Percentiles rank a stretch among this genome's conserved stretches.
phyloP scores from a whole-genome alignment of 805 yeast genomes.

The Candida ortonii region DNA sequence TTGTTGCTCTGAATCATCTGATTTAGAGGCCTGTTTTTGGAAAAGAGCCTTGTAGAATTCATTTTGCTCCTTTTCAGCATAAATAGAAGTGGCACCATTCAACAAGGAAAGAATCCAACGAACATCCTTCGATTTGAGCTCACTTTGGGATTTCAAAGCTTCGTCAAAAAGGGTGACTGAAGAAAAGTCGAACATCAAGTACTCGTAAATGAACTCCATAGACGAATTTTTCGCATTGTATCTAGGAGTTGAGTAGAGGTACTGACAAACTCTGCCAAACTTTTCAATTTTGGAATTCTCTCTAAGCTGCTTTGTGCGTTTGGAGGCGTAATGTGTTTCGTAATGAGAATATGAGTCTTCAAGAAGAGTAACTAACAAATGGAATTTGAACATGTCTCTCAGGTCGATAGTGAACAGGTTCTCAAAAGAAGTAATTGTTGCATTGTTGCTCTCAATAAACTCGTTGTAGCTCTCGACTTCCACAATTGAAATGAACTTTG shows the following conservation, averaged over 20 bases:
- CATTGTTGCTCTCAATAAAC: conserved; percentile 34
- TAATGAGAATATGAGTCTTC: conserved; percentile 31
- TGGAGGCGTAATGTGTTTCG: conserved; percentile 14
- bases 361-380: conserved; percentile 28
- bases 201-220: conserved; percentile 42
- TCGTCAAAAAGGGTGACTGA: conserved; percentile 31
- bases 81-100: conserved; percentile 37
- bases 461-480: conserved; percentile 40
- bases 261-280: conserved; percentile 29
- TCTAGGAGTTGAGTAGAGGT: conserved; percentile 33
- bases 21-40: conserved; percentile 11
- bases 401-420: conserved; percentile 27
- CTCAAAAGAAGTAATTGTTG: conserved; percentile 30
- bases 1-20: conserved; percentile 11
- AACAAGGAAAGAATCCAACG: conserved; percentile 39
- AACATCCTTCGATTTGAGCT: conserved; percentile 25
- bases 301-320: conserved; percentile 9
- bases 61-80: conserved; percentile 24
- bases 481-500: conserved; percentile 49
- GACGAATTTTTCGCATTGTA: conserved; percentile 29
- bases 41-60: conserved; percentile 19
- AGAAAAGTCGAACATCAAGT: conserved; percentile 44
- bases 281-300: conserved; percentile 18
- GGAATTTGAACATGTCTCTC: conserved; percentile 28
- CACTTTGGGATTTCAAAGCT: conserved; percentile 29